Evolutionary conservation across 2,329 filamentous ascomycete species (phyloP), one percentile per base, ranked within the genome.

Genomic region (Sporothrix protearum): DNA sequence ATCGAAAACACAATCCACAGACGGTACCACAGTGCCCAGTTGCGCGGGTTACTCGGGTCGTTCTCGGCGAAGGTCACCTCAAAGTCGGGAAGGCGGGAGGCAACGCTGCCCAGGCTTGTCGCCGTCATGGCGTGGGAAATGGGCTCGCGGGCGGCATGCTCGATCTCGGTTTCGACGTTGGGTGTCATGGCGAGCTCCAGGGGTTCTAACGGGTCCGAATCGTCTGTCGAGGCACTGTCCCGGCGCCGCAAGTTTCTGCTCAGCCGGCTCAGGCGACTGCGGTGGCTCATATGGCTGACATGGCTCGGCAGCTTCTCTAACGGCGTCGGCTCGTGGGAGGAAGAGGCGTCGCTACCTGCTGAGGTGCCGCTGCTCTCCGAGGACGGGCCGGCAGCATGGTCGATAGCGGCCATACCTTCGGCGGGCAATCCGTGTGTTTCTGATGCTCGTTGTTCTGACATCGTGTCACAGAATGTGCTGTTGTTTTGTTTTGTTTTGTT

Each of bases 51-150:
- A 2, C 72, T 75, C 2, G 83, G 82, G 76, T 91, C 90, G 72
- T 87, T 81, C 0, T 85, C 85, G 6, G 86, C 85, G 78, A 91
- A 92, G 73, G 89, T 87, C 39, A 94, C 85, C 80, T 94, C 92
- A 77, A 87, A 93, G 33, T 87, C 86, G 7, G 87, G 83, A 7
- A 80, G 78, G 1, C 81, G 78, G 9, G 81, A 82, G 22, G 79
- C 80, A 1, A 78, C 75, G 70, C 81, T 83, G 30, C 79, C 78
- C 19, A 81, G 73, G 66, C 81, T 83, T 16, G 81, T 82, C 12
- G 78, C 76, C 3, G 82, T 85, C 71, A 78, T 78, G 8, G 77
- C 76, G 30, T 77, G 81, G 5, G 78, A 77, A 22, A 83, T 75
- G 22, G 82, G 83, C 75, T 84, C 82, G 5, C 76, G 76, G 7